Evolutionary conservation across 2,329 filamentous ascomycete species (phyloP).

Genomic region (Colletotrichum orbiculare): DNA sequence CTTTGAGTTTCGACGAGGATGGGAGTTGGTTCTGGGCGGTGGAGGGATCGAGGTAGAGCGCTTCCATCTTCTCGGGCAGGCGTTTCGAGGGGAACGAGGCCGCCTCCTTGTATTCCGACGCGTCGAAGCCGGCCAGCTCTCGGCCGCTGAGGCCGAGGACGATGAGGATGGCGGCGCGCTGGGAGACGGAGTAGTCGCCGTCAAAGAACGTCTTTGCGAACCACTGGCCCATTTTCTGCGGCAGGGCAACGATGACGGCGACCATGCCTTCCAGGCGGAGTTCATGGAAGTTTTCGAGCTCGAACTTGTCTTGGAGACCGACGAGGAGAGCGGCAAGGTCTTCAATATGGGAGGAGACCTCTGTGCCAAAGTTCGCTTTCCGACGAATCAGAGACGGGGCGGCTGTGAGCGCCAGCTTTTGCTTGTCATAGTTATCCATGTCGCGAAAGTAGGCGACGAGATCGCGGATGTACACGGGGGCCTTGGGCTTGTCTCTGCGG

Average conservation of each 20-base stretch:
- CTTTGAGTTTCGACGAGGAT: constrained; percentile 54
- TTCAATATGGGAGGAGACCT: constrained; percentile 85
- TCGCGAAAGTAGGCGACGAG: constrained; percentile 83
- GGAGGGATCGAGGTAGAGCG: constrained; percentile 66
- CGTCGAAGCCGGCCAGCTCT: constrained; percentile 83
- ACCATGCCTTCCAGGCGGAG: constrained; percentile 84
- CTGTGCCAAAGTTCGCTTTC: constrained; percentile 88
- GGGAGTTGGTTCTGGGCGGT: constrained; percentile 36
- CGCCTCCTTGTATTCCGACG: constrained; percentile 60
- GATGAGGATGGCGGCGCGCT: constrained; percentile 84
- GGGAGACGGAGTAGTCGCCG: constrained; percentile 89
- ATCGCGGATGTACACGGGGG: constrained; percentile 92
- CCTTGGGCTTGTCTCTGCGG: constrained; percentile 81
- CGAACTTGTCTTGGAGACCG: constrained; percentile 86
- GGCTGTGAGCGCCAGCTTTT: constrained; percentile 81
- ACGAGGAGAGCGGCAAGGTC: constrained; percentile 82
- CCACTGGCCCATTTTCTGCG: constrained; percentile 83
- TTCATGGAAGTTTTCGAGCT: constrained; percentile 81
- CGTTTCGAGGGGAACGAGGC: constrained; percentile 82
- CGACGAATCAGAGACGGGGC: constrained; percentile 85
- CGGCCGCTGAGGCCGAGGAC: constrained; percentile 84
- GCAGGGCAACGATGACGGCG: constrained; percentile 80
- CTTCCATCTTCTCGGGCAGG: constrained; percentile 79
- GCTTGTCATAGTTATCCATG: constrained; percentile 84
- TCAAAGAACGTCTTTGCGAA: constrained; percentile 88